phyloP scores from a whole-genome alignment of 2,329 filamentous ascomycete species.

The Plenodomus lindquistii region DNA sequence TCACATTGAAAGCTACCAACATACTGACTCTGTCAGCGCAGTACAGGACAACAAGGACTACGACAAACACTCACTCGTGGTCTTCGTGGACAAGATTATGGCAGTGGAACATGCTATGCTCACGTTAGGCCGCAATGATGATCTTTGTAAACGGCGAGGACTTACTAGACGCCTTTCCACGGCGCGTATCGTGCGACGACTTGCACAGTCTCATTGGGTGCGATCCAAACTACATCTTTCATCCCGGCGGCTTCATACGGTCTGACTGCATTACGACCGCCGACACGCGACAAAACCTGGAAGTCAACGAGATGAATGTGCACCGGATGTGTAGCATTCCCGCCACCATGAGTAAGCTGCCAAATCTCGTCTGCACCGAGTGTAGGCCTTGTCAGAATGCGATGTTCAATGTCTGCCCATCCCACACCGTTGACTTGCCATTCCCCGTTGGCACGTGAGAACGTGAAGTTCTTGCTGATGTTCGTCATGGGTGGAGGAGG shows the following conservation, averaged over 20 bases:
- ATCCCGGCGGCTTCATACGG: constrained; percentile 60
- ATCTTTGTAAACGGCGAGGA: neutral
- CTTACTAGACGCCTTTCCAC: constrained; percentile 53
- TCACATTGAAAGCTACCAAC: constrained; percentile 51
- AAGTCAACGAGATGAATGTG: constrained; percentile 66
- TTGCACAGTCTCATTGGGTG: constrained; percentile 48
- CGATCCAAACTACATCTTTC: constrained; percentile 63
- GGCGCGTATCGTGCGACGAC: constrained; percentile 38
- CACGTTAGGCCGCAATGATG: neutral
- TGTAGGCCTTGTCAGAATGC: constrained; percentile 35
- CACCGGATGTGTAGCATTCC: constrained; percentile 57
- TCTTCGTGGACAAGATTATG: constrained; percentile 54
- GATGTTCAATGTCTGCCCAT: constrained; percentile 38
- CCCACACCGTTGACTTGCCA: constrained; percentile 44
- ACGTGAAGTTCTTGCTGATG: constrained; percentile 32
- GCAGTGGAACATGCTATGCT: constrained; percentile 47
- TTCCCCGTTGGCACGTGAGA: constrained; percentile 29
- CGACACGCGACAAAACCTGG: constrained; percentile 55
- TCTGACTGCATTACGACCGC: constrained; percentile 48
- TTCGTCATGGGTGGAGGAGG: constrained; percentile 23
- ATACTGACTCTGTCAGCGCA: constrained; percentile 30
- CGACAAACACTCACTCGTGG: constrained; percentile 33
- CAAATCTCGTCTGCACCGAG: constrained; percentile 43
- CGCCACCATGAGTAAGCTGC: constrained; percentile 51
- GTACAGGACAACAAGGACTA: neutral